These are phyloP conservation scores for Pichia sp. DNA, from an alignment of 1,139 yeast genomes.

Conservation along the genomic window DNA sequence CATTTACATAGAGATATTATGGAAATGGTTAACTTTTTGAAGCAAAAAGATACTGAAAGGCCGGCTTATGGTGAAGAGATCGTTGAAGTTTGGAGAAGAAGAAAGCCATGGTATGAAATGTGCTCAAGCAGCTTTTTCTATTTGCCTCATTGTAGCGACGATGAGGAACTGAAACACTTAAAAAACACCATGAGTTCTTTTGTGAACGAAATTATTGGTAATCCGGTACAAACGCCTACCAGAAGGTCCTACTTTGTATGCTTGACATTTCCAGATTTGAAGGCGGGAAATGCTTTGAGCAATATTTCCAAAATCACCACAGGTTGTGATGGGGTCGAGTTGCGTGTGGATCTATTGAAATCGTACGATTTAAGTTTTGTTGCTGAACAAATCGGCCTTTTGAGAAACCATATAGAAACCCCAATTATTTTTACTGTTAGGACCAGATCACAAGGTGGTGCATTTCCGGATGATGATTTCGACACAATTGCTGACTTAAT, in stretches of 20 bases:
- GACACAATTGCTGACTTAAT: slow-evolving; percentile 50
- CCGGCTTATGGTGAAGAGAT: slow-evolving; percentile 85
- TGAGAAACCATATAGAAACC: slow-evolving; percentile 60
- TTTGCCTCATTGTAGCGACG: slow-evolving; percentile 65
- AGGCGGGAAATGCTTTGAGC: slow-evolving; percentile 36
- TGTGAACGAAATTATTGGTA: slow-evolving; percentile 63
- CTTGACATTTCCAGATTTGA: slow-evolving; percentile 58
- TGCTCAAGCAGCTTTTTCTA: slow-evolving; percentile 78
- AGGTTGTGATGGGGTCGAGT: slow-evolving; percentile 80
- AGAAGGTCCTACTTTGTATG: slow-evolving; percentile 69
- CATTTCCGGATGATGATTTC: slow-evolving; percentile 56
- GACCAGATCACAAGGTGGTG: slow-evolving; percentile 78
- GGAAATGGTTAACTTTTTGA: slow-evolving; percentile 71
- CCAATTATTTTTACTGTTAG: slow-evolving; percentile 84
- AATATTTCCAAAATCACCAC: slow-evolving; percentile 51
- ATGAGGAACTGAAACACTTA: slow-evolving; percentile 53
- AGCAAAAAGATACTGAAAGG: slow-evolving; percentile 69
- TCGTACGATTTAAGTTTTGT: slow-evolving; percentile 52
- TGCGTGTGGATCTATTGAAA: slow-evolving; percentile 70
- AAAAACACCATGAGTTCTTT: slow-evolving; percentile 58
- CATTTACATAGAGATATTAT: slow-evolving; percentile 87
- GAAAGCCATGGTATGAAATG: slow-evolving; percentile 76
- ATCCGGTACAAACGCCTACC: slow-evolving; percentile 42
- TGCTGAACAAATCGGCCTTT: slow-evolving; percentile 66
- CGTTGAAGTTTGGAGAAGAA: slow-evolving; percentile 73